Evolutionary conservation across 2,329 filamentous ascomycete genomes (phyloP), one percentile per base, ranked within the genome.

Genomic region (Fusarium sp.): DNA sequence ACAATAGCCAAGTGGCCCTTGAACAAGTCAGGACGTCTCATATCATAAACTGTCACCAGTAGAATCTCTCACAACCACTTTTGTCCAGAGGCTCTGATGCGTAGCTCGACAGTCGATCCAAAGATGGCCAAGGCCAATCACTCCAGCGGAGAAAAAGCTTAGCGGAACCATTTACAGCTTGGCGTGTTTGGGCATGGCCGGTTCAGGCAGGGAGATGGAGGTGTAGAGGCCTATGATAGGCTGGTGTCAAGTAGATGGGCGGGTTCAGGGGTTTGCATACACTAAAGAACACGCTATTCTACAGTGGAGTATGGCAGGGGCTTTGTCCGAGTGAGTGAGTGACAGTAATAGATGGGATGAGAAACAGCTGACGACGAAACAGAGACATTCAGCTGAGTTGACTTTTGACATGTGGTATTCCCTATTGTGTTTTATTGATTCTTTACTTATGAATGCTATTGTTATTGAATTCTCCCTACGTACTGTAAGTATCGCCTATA

Each of bases 141-240:
- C 26, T 44, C 15, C 14, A 20, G 5, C 20, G 20, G 44, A 67
- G 44, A 32, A 44, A 61, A 70, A 66, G 65, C 58, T 69, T 69
- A 69, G 66, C 65, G 65, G 27, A 52, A 33, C 50, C 40, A 27
- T 44, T 15, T 41, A 27, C 27, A 33, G 49, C 61, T 59, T 67
- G 63, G 67, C 66, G 67, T 66, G 44, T 65, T 55, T 70, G 41
- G 15, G 32, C 14, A 33, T 57, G 67, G 59, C 66, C 58, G 55
- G 42, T 63, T 68, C 64, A 68, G 64, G 65, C 50, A 67, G 64
- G 64, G 65, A 68, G 64, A 68, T 11, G 23, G 32, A 40, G 14
- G 3, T 6, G n/a, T 44, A 15, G n/a, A 15, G 20, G 6, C 10
- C 3, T 15, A 18, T 63, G 45, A 68, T 68, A 45, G 64, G 64